phyloP scores from a whole-genome alignment of 202 grass and related monocot species.

The Schoenoplectus triqueter region DNA sequence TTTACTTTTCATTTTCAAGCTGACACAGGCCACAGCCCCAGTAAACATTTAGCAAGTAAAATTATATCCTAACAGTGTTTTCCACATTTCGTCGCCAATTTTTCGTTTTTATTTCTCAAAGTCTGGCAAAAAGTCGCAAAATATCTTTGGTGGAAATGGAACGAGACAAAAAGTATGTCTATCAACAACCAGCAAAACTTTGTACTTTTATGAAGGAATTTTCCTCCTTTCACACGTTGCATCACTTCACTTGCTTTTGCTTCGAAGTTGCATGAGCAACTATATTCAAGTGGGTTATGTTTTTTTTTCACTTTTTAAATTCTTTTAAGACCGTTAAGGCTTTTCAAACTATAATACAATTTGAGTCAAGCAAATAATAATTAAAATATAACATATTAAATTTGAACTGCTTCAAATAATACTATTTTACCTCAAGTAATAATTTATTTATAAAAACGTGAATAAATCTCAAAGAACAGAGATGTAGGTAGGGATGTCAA shows the following conservation, averaged over 20 bases:
- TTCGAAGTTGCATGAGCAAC: not conserved
- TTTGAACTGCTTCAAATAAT: too few relatives aligned
- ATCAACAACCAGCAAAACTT: not conserved
- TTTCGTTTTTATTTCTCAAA: constrained; percentile 14
- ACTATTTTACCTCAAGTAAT: too few relatives aligned
- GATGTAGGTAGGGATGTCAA: too few relatives aligned
- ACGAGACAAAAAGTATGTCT: not conserved
- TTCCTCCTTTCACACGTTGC: not conserved
- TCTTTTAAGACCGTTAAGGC: too few relatives aligned
- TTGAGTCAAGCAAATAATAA: too few relatives aligned
- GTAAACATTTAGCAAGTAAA: not conserved
- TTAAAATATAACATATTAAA: too few relatives aligned
- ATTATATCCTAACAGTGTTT: not conserved
- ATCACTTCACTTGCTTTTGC: not conserved
- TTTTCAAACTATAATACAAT: too few relatives aligned
- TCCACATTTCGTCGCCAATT: not conserved
- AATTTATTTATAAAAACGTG: too few relatives aligned
- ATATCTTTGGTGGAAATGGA: constrained; percentile 8
- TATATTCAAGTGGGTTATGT: too few relatives aligned
- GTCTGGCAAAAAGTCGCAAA: not conserved
- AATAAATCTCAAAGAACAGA: too few relatives aligned
- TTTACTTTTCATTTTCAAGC: not conserved
- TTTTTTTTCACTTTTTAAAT: too few relatives aligned
- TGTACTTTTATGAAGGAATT: not conserved
- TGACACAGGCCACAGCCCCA: not conserved